These are phyloP conservation scores for Cyberlindnera amylophila DNA, from an alignment of 805 yeast species.

Conservation along the genomic window DNA sequence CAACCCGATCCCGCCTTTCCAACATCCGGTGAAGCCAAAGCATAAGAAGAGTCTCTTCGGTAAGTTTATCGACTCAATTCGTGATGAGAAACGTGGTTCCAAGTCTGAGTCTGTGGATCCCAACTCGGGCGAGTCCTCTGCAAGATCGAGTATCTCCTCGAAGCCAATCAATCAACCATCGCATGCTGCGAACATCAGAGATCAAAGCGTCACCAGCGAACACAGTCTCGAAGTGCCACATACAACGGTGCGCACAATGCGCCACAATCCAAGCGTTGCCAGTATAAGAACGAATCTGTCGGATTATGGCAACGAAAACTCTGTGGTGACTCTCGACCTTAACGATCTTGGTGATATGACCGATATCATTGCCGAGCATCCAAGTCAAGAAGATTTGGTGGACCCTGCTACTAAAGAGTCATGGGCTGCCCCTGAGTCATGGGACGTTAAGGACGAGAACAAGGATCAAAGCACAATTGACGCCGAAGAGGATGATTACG, in stretches of 20 bases:
- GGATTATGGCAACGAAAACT: constrained; percentile 22
- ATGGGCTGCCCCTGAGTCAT: constrained; percentile 60
- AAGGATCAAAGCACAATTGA: constrained; percentile 20
- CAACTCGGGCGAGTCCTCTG: constrained; percentile 1
- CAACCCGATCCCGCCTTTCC: constrained; percentile 41
- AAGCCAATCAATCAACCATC: constrained; percentile 11
- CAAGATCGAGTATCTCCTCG: constrained; percentile 8
- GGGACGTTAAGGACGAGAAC: constrained; percentile 48
- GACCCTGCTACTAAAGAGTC: constrained; percentile 16
- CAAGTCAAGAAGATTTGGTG: constrained; percentile 8
- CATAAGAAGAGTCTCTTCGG: constrained; percentile 25
- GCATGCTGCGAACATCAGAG: constrained; percentile 12
- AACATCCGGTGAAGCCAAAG: constrained; percentile 46
- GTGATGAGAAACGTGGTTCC: constrained; percentile 22
- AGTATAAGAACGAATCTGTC: constrained; percentile 13
- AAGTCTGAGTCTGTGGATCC: constrained; percentile 5
- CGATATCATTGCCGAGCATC: constrained; percentile 37
- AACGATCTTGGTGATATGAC: constrained; percentile 48
- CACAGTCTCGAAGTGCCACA: constrained; percentile 1
- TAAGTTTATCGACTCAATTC: constrained; percentile 26
- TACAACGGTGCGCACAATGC: not conserved
- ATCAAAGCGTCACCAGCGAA: constrained; percentile 10
- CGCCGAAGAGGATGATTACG: constrained; percentile 33
- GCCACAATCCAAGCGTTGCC: constrained; percentile 14
- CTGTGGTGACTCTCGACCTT: constrained; percentile 35